These are phyloP conservation scores for Venturiaceae sp. DNA, from an alignment of 2,329 filamentous ascomycete genomes.

Conservation along the genomic window DNA sequence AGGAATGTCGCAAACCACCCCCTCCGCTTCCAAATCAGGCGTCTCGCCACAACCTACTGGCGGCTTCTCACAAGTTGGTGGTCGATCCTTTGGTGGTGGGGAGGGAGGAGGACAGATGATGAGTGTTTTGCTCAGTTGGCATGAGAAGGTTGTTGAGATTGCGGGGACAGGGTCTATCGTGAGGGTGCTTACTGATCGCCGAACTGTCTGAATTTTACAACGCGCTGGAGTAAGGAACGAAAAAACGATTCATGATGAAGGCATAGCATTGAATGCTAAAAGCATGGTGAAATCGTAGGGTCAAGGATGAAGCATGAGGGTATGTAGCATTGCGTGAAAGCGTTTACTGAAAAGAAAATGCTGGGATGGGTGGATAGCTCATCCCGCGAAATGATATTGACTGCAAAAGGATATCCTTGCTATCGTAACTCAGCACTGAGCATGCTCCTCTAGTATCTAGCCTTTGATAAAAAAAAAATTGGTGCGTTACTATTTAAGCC, in stretches of 20 bases:
- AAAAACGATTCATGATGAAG: not conserved
- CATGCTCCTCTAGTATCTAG: not conserved
- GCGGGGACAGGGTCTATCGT: slow-evolving; percentile 83
- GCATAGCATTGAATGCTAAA: not conserved
- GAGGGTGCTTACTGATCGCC: slow-evolving; percentile 91
- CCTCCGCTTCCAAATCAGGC: slow-evolving; percentile 23
- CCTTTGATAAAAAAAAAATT: no score
- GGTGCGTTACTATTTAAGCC: no score
- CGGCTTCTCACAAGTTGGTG: slow-evolving; percentile 68
- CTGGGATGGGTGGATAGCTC: not conserved
- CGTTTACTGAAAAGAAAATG: not conserved
- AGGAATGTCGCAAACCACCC: slow-evolving; percentile 55
- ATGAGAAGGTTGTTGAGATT: slow-evolving; percentile 94
- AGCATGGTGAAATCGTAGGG: not conserved
- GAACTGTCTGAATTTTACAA: slow-evolving; percentile 56
- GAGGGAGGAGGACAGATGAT: slow-evolving; percentile 76
- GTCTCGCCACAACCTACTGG: slow-evolving; percentile 71
- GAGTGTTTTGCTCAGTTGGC: slow-evolving; percentile 97
- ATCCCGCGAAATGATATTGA: not conserved
- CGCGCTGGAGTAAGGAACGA: not conserved
- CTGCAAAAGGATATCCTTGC: not conserved
- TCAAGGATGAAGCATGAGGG: not conserved
- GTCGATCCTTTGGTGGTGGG: slow-evolving; percentile 39
- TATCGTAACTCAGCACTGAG: no score
- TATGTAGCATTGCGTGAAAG: not conserved